These are phyloP conservation scores for Magnaporthiopsis poae DNA, from an alignment of 2,329 filamentous ascomycete genomes.

Conservation along the genomic window DNA sequence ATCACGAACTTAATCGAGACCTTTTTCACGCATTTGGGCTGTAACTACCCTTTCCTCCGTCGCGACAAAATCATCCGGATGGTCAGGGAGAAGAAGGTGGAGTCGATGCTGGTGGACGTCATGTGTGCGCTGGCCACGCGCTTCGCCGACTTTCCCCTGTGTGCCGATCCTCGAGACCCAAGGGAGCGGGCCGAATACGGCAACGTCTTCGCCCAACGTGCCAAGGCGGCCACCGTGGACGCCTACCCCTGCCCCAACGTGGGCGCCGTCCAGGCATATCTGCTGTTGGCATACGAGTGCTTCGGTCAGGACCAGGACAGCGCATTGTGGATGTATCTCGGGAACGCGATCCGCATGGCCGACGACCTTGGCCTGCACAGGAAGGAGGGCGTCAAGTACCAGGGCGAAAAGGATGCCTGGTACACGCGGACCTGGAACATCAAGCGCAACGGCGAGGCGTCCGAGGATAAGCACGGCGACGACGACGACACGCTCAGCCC, in stretches of 20 bases:
- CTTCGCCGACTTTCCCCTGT: conserved; percentile 42
- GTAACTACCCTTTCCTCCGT: conserved; percentile 69
- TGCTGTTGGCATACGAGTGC: conserved; percentile 78
- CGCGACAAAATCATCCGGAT: conserved; percentile 64
- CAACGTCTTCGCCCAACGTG: conserved; percentile 67
- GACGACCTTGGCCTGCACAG: conserved; percentile 76
- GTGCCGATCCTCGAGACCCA: conserved; percentile 16
- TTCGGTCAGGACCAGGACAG: conserved; percentile 84
- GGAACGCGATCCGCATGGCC: conserved; percentile 74
- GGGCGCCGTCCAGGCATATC: conserved; percentile 71
- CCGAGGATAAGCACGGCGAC: conserved; percentile 27
- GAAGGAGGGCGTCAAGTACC: conserved; percentile 59
- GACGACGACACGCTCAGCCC: conserved; percentile 32
- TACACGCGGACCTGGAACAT: conserved; percentile 36
- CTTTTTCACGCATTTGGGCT: conserved; percentile 74
- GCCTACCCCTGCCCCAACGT: conserved; percentile 75
- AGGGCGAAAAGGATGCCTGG: conserved; percentile 43
- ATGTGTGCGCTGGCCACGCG: conserved; percentile 74
- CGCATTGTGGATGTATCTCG: conserved; percentile 87
- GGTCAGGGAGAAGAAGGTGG: conserved; percentile 69
- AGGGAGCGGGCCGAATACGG: conserved; percentile 57
- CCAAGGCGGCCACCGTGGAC: conserved; percentile 73
- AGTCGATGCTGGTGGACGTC: conserved; percentile 76
- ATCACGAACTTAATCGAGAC: conserved; percentile 68
- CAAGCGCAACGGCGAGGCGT: conserved; percentile 19